Base-by-base conservation (phyloP, 148 eudicot genomes). In the Persicaria tinctoria region DNA sequence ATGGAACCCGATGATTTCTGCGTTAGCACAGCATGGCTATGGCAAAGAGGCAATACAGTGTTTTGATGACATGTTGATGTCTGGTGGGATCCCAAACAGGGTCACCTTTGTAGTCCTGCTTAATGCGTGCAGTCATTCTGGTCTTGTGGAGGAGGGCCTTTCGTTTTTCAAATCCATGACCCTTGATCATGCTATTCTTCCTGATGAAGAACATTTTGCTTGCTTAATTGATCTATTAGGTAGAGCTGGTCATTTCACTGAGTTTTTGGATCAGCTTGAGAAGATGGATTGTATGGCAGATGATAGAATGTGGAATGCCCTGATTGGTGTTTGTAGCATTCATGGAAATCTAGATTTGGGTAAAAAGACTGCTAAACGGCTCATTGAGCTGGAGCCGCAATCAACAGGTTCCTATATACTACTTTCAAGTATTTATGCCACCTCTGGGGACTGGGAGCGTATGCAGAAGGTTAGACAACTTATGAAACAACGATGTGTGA, bases 1-100 rank as follows among this genome's bases (percentile, higher is more conserved):
- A 73, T 90, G 97, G 95, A 90, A 92, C 84, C 87, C 91, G 1
- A 77, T 88, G 84, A 74, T 92, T 48, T 83, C 93, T 82, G 91
- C 91, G 51, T 82, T 92, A 66, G 88, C 95, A 78, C 86, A 90
- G 48, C 95, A 90, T 82, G 97, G 97, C 62, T 77, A 56, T 59
- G 91, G 89, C 72, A 80, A 81, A 46, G 82, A 83, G 75, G 92
- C 87, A 69, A 79, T 82, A 46, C 49, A 54, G 55, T 14, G 87
- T 55, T 87, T 85, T 78, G 74, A 80, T 68, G 86, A 90, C 59
- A 83, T 92, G 95, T 75, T 88, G 64, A 76, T 57, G 32, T 79
- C 47, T 51, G 86, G 86, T 16, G 85, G 85, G 10, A 77, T 79
- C 76, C 95, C 91, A 70, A 86, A 91, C 76, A 81, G 91, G 68